Evolutionary conservation across 768 basidiomycete genomes (phyloP), one percentile per base, ranked within the genome.

Genomic region (Podaxis sp.): DNA sequence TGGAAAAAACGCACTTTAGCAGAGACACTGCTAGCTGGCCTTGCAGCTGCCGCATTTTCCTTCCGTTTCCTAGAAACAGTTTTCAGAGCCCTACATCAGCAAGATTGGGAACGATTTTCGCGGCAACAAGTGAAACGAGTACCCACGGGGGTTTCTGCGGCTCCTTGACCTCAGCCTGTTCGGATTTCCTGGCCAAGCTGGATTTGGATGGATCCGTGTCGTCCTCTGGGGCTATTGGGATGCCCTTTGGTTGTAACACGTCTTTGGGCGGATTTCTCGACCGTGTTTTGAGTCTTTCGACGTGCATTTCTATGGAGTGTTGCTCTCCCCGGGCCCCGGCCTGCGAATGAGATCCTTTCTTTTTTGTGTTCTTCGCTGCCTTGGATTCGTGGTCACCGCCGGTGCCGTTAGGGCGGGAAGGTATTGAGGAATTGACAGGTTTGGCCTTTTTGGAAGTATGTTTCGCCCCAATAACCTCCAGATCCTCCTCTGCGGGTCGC

Each of bases 31-130:
- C 36, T 49, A 5, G 36, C 33, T 11, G 41, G 44, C 46, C 26
- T 49, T 24, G 53, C 44, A 11, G 65, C 50, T 37, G 62, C n/a
- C 2, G 52, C 46, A 46, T 78, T 78, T 53, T 78, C 77, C 63
- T 79, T 78, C n/a, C 73, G 65, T 62, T 73, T 73, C 48, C 68
- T 72, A 40, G 73, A 75, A 63, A 15, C 28, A 48, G 52, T 61
- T 62, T 62, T 56, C 20, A n/a, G 22, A 28, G 53, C 7, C 30
- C 54, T 56, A 37, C 15, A 56, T 55, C 3, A 55, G 46, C 33
- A 20, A 56, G 54, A 55, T 56, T 56, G 36, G 36, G 8, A 40
- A 48, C 20, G 11, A 7, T 20, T 30, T 30, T 22, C 2, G 1
- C 6, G 22, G 5, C 13, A 15, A 49, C 6, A 3, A n/a, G 5